Evolutionary conservation across 306 rosid genomes (phyloP), one percentile per base, ranked within the genome.

Genomic region (Mimosa pudica): DNA sequence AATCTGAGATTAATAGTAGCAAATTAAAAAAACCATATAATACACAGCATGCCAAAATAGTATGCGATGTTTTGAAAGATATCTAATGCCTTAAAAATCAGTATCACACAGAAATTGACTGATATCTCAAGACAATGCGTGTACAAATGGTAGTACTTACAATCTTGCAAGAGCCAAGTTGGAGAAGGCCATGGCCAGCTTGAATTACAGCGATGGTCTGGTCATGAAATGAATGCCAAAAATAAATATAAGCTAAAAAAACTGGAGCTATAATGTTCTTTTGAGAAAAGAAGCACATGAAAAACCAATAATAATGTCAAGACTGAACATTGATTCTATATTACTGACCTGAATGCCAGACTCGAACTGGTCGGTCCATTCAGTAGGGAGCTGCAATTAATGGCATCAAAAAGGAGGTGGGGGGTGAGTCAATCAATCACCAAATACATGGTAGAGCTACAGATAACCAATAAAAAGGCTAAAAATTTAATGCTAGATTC

Each of bases 141-240:
- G 41, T 30, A 35, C 10, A 2, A 20, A 33, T 20, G 42, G 45
- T 8, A 6, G 20, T 35, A 85, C 99, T 90, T 77, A 96, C 99
- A 88, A 90, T 96, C 85, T 93, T 96, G 91, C 99, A 96, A 70
- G 99, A 96, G 81, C 99, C 99, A 77, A 96, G 87, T 57, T 96
- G 99, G 36, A 96, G 97, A 83, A 96, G 99, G 74, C 99, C 99
- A 82, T 96, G 99, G 1, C 99, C 99, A 80, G 99, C 99, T 90
- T 96, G 99, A 86, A 96, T 96, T 2, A 96, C 99, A 86, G 99
- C 99, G 55, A 96, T 96, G 20, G 99, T 96, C 99, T 96, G 89
- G 61, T 78, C 51, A 87, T 70, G 75, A 68, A 81, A 49, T 12
- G 17, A 62, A 85, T 57, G 52, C 80, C 70, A 54, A 38, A 18